Evolutionary conservation across 306 rosid species (phyloP).

Genomic region (Myrica gale): DNA sequence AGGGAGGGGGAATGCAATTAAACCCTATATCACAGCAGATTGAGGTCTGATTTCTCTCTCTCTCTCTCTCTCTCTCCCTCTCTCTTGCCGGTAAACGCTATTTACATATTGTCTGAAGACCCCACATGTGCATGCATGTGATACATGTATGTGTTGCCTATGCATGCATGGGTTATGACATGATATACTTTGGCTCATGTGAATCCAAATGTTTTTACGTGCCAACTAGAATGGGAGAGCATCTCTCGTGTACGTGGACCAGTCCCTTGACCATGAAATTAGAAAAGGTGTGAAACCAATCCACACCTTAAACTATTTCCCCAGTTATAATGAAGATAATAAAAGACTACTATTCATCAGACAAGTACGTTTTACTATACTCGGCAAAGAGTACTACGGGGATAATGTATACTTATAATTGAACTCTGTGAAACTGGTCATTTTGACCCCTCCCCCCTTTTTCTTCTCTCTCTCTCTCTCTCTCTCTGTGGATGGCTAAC

Average conservation of each 20-base stretch:
- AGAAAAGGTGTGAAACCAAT: neutral
- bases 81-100: neutral
- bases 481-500: neutral
- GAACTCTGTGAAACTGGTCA: neutral
- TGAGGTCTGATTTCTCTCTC: slow-evolving; percentile 20
- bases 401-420: neutral
- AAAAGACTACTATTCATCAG: neutral
- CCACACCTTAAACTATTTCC: neutral
- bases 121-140: neutral
- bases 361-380: slow-evolving; percentile 9
- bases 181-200: slow-evolving; percentile 50
- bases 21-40: slow-evolving; percentile 45
- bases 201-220: slow-evolving; percentile 35
- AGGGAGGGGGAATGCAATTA: slow-evolving; percentile 22
- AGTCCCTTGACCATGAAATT: neutral
- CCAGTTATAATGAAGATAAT: neutral
- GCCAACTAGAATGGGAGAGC: slow-evolving; percentile 29
- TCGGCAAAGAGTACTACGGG: too few species aligned
- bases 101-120: slow-evolving; percentile 35
- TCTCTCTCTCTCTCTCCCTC: slow-evolving; percentile 15
- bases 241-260: slow-evolving; percentile 2
- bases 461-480: neutral
- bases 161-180: slow-evolving; percentile 41
- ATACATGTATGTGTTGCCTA: slow-evolving; percentile 28
- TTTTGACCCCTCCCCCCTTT: too few species aligned